Base-by-base conservation (phyloP, 768 basidiomycete species). In the Pilatotrama ljubarskyi region DNA sequence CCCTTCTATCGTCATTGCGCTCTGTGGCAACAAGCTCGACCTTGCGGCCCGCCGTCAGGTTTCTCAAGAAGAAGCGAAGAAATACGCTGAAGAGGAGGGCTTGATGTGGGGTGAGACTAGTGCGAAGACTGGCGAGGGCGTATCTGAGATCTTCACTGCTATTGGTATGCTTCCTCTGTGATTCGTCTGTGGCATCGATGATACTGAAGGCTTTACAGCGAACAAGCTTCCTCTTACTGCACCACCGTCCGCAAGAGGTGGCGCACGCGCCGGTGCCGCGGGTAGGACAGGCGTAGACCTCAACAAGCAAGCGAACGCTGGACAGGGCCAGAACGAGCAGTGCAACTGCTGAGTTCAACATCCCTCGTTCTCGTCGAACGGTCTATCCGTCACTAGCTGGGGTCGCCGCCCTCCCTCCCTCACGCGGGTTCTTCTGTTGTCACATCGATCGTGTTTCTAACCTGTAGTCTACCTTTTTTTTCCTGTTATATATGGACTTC, bases 11-110 rank as follows among this genome's bases (percentile, higher is more conserved):
- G 85, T 96, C 68, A 96, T 98, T 72, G 91, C 93, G 40, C 86
- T 98, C 36, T 96, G 94, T 59, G 96, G 96, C 48, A 98, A 98
- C 82, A 98, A 98, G 77, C 76, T 86, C 26, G 96, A 98, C 75
- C 78, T 98, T 24, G 80, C 85, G 40, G 89, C 88, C 9, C 87
- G 91, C 62, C 85, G 93, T 67, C 92, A 94, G 73, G 91, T 93
- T 3, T 79, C 90, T 18, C 82, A 90, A 66, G 93, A 93, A 66
- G 93, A 95, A 70, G 93, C 93, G 5, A 85, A 91, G 80, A 92
- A 93, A 76, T 95, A 92, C 68, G 93, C 93, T 0, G 86, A 93
- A 51, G 91, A 94, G 73, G 93, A 96, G 76, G 92, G 93, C 44
- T 74, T 95, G 46, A 88, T 95, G 88, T 96, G 92, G 90, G 85